phyloP scores from a whole-genome alignment of 2,329 filamentous ascomycete genomes.

The Botrytis cinerea region DNA sequence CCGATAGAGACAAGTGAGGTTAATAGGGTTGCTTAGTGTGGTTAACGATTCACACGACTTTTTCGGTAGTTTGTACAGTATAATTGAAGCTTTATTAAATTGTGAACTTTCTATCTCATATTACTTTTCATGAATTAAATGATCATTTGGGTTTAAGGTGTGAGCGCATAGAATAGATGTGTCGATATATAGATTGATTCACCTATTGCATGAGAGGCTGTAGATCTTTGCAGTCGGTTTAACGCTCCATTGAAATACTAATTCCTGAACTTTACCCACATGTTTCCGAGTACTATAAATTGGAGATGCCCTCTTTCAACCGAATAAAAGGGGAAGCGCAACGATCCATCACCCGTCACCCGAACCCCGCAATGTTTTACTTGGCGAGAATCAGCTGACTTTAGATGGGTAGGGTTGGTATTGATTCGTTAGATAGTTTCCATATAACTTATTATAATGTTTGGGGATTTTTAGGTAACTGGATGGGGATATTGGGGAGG shows the following conservation, averaged over 20 bases:
- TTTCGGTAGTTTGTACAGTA: neutral
- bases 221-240: neutral
- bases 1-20: conserved; percentile 13
- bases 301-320: too few species aligned
- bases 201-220: accelerated
- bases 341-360: too few species aligned
- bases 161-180: neutral
- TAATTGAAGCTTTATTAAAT: neutral
- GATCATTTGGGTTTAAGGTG: neutral
- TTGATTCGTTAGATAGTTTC: too few species aligned
- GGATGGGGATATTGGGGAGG: too few species aligned
- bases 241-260: accelerated
- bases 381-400: too few species aligned
- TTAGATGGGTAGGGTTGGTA: too few species aligned
- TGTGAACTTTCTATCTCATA: neutral
- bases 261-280: too few species aligned
- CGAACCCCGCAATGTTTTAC: too few species aligned
- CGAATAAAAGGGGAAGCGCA: too few species aligned
- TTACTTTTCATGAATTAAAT: neutral
- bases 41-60: neutral
- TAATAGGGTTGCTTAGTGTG: neutral
- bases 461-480: too few species aligned
- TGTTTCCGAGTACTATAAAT: neutral
- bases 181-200: neutral
- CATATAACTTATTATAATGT: too few species aligned